Conservation (phyloP, 805 yeast genomes). For the baker's yeast (Saccharomyces cerevisiae) region DNA sequence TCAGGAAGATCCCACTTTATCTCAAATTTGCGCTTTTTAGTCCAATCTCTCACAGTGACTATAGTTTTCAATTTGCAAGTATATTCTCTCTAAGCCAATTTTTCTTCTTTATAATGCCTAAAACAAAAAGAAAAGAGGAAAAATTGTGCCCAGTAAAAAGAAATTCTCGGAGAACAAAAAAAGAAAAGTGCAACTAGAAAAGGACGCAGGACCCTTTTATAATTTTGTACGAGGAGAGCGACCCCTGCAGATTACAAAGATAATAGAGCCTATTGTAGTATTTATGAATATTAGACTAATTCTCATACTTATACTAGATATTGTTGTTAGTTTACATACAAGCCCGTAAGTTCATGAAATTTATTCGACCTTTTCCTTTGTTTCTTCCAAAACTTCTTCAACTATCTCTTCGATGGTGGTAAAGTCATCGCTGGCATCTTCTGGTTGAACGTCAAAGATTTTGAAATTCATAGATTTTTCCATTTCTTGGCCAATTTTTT, state of each 20-base stretch:
- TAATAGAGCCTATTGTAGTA: not conserved
- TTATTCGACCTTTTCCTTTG: constrained; percentile 49
- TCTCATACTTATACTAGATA: not conserved
- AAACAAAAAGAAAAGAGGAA: not conserved
- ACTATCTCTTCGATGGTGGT: constrained; percentile 70
- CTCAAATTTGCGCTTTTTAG: not conserved
- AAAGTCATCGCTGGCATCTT: constrained; percentile 41
- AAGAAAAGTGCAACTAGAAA: not conserved
- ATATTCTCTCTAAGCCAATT: not conserved
- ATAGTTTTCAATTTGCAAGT: not conserved
- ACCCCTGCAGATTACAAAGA: not conserved
- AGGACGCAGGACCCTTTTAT: not conserved
- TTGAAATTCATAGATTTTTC: constrained; percentile 22
- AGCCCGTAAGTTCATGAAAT: not conserved
- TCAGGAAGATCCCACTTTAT: not conserved
- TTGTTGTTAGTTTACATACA: not conserved
- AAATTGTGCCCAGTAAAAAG: not conserved
- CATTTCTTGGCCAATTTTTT: constrained; percentile 39
- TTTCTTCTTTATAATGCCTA: not conserved
- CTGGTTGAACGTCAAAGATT: constrained; percentile 36
- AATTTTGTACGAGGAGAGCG: not conserved
- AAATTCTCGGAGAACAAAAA: not conserved
- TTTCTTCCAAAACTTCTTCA: constrained; percentile 66
- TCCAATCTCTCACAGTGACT: not conserved
- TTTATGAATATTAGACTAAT: not conserved